phyloP scores from a whole-genome alignment of 331 rosid species.

The Cydonia oblonga region DNA sequence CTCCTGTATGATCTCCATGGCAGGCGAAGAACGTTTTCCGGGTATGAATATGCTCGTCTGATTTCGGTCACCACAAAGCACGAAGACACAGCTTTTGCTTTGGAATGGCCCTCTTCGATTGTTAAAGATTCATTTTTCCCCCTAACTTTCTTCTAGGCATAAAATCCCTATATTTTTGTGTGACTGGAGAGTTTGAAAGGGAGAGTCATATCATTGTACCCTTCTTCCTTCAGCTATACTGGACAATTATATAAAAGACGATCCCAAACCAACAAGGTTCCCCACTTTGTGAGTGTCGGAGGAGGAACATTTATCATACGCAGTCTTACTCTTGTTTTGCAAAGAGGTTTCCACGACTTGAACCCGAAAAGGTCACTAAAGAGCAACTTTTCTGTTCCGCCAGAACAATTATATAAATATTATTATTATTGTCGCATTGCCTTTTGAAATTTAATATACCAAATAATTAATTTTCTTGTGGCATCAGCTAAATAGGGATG shows the following conservation, averaged over 20 bases:
- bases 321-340: too few species aligned
- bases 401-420: neutral
- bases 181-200: neutral
- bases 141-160: neutral
- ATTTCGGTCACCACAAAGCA: neutral
- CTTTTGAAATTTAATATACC: neutral
- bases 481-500: neutral
- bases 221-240: neutral
- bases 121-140: neutral
- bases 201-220: neutral
- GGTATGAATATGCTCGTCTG: neutral
- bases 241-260: neutral
- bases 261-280: too few species aligned
- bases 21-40: conserved; percentile 48
- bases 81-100: neutral
- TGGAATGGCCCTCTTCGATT: neutral
- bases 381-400: too few species aligned
- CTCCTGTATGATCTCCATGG: conserved; percentile 2
- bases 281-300: too few species aligned
- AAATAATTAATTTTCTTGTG: neutral
- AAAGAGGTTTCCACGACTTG: too few species aligned
- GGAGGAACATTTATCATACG: too few species aligned
- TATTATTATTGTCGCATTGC: neutral
- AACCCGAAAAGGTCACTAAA: too few species aligned
- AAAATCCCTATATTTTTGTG: neutral